These are phyloP conservation scores for Dendrocalamus latiflorus DNA, from an alignment of 202 grass and related monocot species.

Conservation along the genomic window DNA sequence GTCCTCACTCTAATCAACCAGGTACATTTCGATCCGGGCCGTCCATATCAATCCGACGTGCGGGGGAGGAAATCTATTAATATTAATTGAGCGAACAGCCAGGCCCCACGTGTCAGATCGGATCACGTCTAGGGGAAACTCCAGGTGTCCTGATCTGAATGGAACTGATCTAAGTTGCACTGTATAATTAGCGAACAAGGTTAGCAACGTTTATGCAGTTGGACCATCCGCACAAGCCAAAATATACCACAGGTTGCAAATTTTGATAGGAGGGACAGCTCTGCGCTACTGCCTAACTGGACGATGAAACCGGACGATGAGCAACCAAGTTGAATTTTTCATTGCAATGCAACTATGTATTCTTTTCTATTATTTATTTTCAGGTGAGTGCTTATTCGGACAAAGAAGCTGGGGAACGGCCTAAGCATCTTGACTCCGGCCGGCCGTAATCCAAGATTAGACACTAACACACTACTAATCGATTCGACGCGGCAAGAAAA, in stretches of 20 bases:
- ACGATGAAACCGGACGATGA: neutral
- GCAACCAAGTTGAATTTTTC: neutral
- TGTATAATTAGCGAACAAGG: neutral
- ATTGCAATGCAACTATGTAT: neutral
- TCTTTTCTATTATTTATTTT: neutral
- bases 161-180: neutral
- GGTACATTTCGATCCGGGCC: too few species aligned
- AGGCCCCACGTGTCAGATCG: too few species aligned
- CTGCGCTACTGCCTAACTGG: slow-evolving; percentile 18
- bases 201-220: neutral
- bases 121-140: too few species aligned
- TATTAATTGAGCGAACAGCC: too few species aligned
- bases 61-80: too few species aligned
- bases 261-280: neutral
- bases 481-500: neutral
- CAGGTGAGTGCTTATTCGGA: neutral
- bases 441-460: neutral
- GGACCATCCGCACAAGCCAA: slow-evolving; percentile 20
- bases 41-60: too few species aligned
- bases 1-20: too few species aligned
- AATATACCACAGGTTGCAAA: neutral
- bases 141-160: neutral
- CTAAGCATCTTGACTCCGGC: neutral
- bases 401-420: neutral
- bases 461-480: neutral